Percentiles rank a stretch among this genome's conserved stretches.
These are phyloP conservation scores for Pseudoturritis turrita DNA, from an alignment of 345 rosid genomes.

Conservation along the genomic window DNA sequence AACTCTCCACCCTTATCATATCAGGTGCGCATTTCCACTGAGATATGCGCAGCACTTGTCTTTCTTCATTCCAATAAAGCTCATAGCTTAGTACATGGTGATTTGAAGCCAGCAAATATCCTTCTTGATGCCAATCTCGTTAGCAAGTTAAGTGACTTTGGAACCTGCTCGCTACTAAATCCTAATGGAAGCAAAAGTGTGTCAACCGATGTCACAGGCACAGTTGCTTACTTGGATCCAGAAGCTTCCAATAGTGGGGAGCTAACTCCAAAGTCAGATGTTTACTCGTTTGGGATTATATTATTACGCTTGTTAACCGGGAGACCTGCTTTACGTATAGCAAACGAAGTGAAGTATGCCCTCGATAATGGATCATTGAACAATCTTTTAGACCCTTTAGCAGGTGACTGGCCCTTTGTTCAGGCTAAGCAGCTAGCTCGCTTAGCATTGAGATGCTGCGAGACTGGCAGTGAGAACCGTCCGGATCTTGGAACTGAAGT, in stretches of 20 bases:
- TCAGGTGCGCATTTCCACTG: constrained; percentile 72
- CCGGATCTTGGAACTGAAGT: constrained; percentile 81
- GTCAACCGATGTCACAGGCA: constrained; percentile 69
- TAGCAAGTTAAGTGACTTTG: constrained; percentile 85
- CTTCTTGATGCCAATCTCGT: constrained; percentile 73
- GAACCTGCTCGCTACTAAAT: constrained; percentile 54
- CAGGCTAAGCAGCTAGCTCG: constrained; percentile 78
- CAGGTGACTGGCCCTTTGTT: constrained; percentile 96
- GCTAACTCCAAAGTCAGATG: constrained; percentile 79
- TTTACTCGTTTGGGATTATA: constrained; percentile 80
- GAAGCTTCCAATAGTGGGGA: constrained; percentile 70
- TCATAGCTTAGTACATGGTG: constrained; percentile 83
- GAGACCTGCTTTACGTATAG: constrained; percentile 56
- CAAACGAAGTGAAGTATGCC: constrained; percentile 65
- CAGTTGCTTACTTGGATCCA: constrained; percentile 74
- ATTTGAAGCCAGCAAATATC: constrained; percentile 79
- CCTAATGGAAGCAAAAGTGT: constrained; percentile 35
- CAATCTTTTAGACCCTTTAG: constrained; percentile 70
- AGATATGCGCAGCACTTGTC: constrained; percentile 73
- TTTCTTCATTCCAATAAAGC: constrained; percentile 85
- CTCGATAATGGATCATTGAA: constrained; percentile 53
- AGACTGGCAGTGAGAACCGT: constrained; percentile 54
- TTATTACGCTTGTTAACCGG: constrained; percentile 74
- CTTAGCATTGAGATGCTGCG: constrained; percentile 82
- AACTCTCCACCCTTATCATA: constrained; percentile 78